phyloP scores from a whole-genome alignment of 2,329 filamentous ascomycete species.

The Aspergillus amoenus region DNA sequence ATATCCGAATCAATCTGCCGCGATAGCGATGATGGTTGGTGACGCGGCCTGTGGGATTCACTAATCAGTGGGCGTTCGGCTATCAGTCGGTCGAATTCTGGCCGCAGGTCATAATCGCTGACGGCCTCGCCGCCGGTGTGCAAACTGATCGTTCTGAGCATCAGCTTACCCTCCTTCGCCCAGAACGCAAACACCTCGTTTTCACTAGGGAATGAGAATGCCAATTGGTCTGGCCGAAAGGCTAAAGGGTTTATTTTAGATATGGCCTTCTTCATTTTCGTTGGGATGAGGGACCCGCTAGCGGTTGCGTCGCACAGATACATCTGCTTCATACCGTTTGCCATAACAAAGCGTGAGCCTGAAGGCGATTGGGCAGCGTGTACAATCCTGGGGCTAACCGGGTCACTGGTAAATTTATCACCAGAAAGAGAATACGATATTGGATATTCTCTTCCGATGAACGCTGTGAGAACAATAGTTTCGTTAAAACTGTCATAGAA shows the following conservation, averaged over 20 bases:
- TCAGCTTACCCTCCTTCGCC: conserved; percentile 22
- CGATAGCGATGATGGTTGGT: conserved; percentile 17
- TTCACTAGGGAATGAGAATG: conserved; percentile 28
- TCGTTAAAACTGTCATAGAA: conserved; percentile 33
- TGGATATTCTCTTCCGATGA: conserved; percentile 21
- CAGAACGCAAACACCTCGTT: conserved; percentile 21
- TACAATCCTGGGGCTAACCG: conserved; percentile 31
- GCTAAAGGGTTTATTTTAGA: conserved; percentile 31
- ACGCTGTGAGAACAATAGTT: conserved; percentile 29
- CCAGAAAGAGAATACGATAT: conserved; percentile 18
- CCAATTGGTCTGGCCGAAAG: conserved; percentile 33
- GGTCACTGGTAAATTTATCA: conserved; percentile 26
- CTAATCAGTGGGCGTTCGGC: conserved; percentile 13
- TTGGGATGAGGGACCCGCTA: conserved; percentile 26
- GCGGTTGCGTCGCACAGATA: conserved; percentile 34
- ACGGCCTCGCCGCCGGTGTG: conserved; percentile 22
- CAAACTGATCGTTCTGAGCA: conserved; percentile 31
- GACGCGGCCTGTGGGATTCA: conserved; percentile 15
- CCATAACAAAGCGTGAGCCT: conserved; percentile 28
- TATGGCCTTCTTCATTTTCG: conserved; percentile 31
- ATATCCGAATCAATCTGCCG: conserved; percentile 14
- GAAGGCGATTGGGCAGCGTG: conserved; percentile 37
- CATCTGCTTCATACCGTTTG: conserved; percentile 38
- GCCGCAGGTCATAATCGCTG: conserved; percentile 32
- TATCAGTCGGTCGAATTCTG: conserved; percentile 32